phyloP scores from a whole-genome alignment of 2,329 filamentous ascomycete genomes.

The Ophiosphaerella korrae region DNA sequence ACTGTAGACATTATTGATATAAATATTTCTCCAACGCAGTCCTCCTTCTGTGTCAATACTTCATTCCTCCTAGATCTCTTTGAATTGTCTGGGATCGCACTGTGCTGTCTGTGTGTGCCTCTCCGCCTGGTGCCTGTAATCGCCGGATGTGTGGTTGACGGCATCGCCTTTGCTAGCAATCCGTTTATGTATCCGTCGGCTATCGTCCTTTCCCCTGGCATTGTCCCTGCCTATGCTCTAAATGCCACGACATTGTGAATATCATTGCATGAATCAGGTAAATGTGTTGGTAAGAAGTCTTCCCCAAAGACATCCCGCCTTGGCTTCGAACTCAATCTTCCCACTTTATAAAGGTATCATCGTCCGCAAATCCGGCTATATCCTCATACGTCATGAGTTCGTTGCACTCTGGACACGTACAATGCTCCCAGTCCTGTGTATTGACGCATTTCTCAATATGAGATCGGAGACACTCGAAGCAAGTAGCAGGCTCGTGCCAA shows the following conservation, averaged over 20 bases:
- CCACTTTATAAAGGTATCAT: conserved; percentile 5
- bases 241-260: too few species aligned
- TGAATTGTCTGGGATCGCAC: background rate
- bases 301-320: too few species aligned
- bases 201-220: too few species aligned
- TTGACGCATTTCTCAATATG: conserved; percentile 32
- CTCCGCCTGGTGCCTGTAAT: too few species aligned
- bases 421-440: conserved; percentile 20
- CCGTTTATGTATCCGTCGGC: too few species aligned
- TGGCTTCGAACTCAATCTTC: background rate
- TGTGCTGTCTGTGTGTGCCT: background rate
- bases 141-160: too few species aligned
- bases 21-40: background rate
- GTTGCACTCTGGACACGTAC: conserved; percentile 38
- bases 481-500: conserved; percentile 36
- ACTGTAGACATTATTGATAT: conserved; percentile 1
- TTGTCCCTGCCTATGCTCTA: too few species aligned
- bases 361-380: conserved; percentile 27
- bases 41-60: background rate
- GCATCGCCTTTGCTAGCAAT: too few species aligned
- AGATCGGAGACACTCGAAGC: conserved; percentile 29
- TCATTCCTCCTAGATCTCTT: background rate
- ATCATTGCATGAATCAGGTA: background rate
- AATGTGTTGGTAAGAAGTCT: background rate
- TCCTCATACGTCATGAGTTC: conserved; percentile 33